Percentiles rank a stretch among this genome's conserved stretches.
phyloP scores from a whole-genome alignment of 371 early-diverging fungal genomes.

The Chytridium lagenaria region DNA sequence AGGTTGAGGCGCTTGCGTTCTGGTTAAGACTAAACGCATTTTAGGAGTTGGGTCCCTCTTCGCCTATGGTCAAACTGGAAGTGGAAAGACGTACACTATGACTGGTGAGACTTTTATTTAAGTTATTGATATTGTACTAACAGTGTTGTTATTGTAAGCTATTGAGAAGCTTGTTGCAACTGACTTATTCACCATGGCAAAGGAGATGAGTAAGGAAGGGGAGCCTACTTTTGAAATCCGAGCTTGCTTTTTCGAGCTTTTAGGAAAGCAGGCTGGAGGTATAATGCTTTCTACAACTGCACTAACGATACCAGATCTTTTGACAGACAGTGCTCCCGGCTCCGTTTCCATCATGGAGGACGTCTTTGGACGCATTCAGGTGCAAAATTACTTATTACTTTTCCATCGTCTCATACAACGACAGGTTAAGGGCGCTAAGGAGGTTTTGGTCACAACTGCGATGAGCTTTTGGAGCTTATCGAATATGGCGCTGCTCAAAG shows the following conservation, averaged over 20 bases:
- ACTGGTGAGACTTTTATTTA: conserved; percentile 18
- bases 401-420: neutral
- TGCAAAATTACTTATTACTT: no score
- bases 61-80: conserved; percentile 68
- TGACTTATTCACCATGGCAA: conserved; percentile 44
- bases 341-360: conserved; percentile 46
- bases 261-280: conserved; percentile 38
- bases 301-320: conserved; percentile 37
- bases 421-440: conserved; percentile 19
- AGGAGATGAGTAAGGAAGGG: conserved; percentile 21
- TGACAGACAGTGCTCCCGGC: conserved; percentile 25
- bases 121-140: neutral
- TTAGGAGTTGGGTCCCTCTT: conserved; percentile 57
- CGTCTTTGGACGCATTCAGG: conserved; percentile 39
- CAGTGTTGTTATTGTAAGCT: conserved; percentile 16
- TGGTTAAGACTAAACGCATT: neutral
- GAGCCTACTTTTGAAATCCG: conserved; percentile 34
- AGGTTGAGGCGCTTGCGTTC: neutral
- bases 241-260: conserved; percentile 47
- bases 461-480: conserved; percentile 32
- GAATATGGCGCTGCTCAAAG: conserved; percentile 37
- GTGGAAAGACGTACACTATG: conserved; percentile 71
- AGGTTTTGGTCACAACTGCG: conserved; percentile 15
- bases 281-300: neutral
- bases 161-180: conserved; percentile 45